Conservation (phyloP, 169 alveolate species). For the Eimeria sp. region DNA sequence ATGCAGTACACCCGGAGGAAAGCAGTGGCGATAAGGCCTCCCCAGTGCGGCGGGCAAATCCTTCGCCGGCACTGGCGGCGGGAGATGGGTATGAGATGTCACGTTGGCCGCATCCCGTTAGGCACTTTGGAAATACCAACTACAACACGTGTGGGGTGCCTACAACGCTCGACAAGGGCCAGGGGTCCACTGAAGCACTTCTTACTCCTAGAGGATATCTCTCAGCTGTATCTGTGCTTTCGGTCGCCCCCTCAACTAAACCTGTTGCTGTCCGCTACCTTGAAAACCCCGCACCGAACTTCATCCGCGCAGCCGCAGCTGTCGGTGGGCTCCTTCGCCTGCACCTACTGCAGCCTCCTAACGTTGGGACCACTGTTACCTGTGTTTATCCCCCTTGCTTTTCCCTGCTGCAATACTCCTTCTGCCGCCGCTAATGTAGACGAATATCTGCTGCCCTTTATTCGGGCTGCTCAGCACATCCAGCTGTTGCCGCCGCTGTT, state of each 20-base stretch:
- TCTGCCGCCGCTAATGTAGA: not conserved
- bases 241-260: conserved; percentile 22
- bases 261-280: conserved; percentile 64
- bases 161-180: not conserved
- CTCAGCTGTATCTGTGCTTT: not conserved
- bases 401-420: not conserved
- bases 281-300: conserved; percentile 16
- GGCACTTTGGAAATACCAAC: not conserved
- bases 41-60: not conserved
- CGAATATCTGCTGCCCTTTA: conserved; percentile 1
- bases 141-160: not conserved
- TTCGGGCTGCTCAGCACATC: not conserved
- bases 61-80: not conserved
- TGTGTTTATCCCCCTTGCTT: not conserved
- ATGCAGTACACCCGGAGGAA: conserved; percentile 9
- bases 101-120: not conserved
- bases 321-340: conserved; percentile 35
- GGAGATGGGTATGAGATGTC: not conserved
- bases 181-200: not conserved
- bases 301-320: conserved; percentile 41
- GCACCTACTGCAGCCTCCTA: conserved; percentile 14
- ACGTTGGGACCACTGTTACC: not conserved
- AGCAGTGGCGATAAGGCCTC: conserved; percentile 27
- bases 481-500: not conserved
- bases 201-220: not conserved